A percentile compares a stretch with the other conserved stretches of the same genome.
These are phyloP conservation scores for Cardiospermum halicacabum DNA, from an alignment of 345 rosid genomes.

Conservation along the genomic window DNA sequence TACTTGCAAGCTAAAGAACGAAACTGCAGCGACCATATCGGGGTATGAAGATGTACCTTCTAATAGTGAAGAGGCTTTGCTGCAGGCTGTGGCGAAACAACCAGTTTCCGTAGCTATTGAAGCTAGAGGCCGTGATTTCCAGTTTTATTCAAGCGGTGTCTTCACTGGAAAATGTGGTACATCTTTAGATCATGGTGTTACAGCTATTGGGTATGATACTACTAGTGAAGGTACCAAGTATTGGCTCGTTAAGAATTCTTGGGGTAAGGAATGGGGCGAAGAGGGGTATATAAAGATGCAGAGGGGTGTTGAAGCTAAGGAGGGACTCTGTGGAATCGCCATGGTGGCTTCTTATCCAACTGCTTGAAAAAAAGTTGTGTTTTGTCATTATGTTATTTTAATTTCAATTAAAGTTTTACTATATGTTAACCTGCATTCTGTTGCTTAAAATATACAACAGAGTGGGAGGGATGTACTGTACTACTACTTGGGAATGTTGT, in stretches of 20 bases:
- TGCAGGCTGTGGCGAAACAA: constrained; percentile 44
- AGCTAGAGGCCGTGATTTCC: constrained; percentile 23
- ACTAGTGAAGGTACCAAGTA: constrained; percentile 36
- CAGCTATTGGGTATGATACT: constrained; percentile 49
- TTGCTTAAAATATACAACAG: too few relatives aligned
- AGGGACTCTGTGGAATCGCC: constrained; percentile 58
- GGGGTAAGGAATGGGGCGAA: constrained; percentile 60
- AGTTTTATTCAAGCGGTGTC: constrained; percentile 38
- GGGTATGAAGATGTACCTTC: constrained; percentile 35
- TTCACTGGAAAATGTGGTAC: constrained; percentile 39
- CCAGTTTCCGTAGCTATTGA: constrained; percentile 48
- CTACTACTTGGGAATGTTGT: too few relatives aligned
- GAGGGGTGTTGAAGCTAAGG: constrained; percentile 29
- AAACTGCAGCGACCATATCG: constrained; percentile 22
- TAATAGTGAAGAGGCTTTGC: constrained; percentile 40
- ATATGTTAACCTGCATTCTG: too few relatives aligned
- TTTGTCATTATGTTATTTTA: too few relatives aligned
- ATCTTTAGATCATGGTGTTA: constrained; percentile 37
- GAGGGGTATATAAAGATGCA: constrained; percentile 46
- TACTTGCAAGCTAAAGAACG: constrained; percentile 22
- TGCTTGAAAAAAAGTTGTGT: constrained; percentile 15
- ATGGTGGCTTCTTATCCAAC: constrained; percentile 36
- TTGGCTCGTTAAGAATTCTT: constrained; percentile 62
- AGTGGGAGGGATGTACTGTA: too few relatives aligned
- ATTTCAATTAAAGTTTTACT: too few relatives aligned